A percentile compares a stretch with the other conserved stretches of the same genome.
Conservation (phyloP, 2,329 filamentous ascomycete species). For the Claviceps arundinis region DNA sequence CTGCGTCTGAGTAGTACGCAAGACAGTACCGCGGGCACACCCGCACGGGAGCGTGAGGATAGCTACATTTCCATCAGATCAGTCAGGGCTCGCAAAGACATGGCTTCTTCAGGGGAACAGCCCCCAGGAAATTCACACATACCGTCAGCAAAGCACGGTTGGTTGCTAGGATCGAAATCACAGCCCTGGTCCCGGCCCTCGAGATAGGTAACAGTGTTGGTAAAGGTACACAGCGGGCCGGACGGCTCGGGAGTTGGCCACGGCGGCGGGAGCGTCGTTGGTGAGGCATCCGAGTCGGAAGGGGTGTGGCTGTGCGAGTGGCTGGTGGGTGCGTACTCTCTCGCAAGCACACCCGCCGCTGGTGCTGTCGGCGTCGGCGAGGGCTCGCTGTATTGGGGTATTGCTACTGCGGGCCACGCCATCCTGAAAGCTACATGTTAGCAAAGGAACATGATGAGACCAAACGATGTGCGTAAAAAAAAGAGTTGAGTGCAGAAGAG, state of each 20-base stretch:
- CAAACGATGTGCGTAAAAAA: no score
- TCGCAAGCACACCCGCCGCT: no score
- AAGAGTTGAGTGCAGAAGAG: no score
- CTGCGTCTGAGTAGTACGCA: not conserved
- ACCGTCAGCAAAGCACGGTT: not conserved
- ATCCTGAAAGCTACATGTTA: no score
- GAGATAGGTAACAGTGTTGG: not conserved
- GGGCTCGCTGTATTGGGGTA: no score
- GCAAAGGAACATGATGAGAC: no score
- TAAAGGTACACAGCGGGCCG: not conserved
- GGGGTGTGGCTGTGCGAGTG: not conserved
- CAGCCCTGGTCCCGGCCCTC: not conserved
- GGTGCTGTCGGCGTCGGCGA: no score
- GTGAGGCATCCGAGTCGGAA: no score
- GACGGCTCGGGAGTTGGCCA: not conserved
- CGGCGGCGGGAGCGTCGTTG: not conserved
- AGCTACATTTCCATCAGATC: not conserved
- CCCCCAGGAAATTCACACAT: not conserved
- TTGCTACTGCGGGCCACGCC: no score
- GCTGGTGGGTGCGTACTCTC: not conserved
- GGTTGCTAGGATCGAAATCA: not conserved
- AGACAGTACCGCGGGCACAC: not conserved
- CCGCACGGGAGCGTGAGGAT: constrained; percentile 4
- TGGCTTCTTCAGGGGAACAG: no score
- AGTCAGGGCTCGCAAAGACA: no score